Evolutionary conservation across 805 yeast species (phyloP), one percentile per base, ranked within the genome.

Genomic region (Starmera caribaea): DNA sequence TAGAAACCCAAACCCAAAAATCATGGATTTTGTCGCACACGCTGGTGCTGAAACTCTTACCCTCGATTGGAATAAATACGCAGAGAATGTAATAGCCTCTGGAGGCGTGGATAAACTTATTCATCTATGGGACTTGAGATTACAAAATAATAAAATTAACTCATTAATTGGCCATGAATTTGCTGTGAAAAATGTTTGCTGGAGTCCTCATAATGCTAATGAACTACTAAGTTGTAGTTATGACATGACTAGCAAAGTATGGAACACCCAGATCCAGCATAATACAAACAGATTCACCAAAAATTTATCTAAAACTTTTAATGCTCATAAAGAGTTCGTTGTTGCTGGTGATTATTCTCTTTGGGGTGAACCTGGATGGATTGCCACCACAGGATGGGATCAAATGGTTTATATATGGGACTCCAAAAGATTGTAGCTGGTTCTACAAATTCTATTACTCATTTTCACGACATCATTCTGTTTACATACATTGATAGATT

Each of bases 311-410:
- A 61, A 68, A 30, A 70, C 71, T 14, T 85, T 87, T 66, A 67
- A 71, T 16, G 62, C 61, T 39, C 97, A 92, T 62, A 71, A 76
- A 26, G 98, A 90, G 65, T 90, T 90, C 63, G 96, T 83, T 2
- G 76, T 84, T 49, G 97, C 94, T 14, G 82, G 89, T 46, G 97
- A 92, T 63, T 92, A 96, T 84, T 81, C 95, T 47, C 61, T 92
- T 38, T 90, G 97, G 97, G 98, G 97, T 3, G 80, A 79, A 49
- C 94, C 92, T 2, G 97, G 97, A 1, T 89, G 92, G 88, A 88
- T 82, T 14, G 95, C 92, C 9, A 80, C 96, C 13, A 81, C 89
- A 0, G 96, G 96, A 2, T 90, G 96, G 96, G 98, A 90, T 63
- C 95, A 90, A 54, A 87, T 86, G 82, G 80, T 88, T 7, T 81